Conservation (phyloP, 2,329 filamentous ascomycete genomes). For the Periconia sp. region DNA sequence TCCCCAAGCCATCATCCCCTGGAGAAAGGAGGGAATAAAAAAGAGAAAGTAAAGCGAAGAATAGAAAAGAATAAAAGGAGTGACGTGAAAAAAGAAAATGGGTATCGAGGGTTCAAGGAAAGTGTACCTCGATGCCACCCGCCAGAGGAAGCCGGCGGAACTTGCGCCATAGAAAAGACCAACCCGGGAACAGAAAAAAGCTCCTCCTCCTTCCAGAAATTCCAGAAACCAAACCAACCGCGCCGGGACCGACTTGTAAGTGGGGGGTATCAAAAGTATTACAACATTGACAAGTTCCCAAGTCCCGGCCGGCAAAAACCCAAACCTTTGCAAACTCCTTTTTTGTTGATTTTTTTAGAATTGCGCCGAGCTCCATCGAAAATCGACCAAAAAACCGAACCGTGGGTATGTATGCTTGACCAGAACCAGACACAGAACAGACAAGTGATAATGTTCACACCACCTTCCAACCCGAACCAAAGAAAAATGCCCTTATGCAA, state of each 20-base stretch:
- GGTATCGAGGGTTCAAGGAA: constrained; percentile 2
- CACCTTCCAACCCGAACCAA: background rate
- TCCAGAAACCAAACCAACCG: constrained; percentile 5
- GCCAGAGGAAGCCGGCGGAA: constrained; percentile 28
- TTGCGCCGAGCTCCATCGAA: constrained; percentile 7
- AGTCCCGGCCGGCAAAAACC: background rate
- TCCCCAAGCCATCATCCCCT: too few species aligned
- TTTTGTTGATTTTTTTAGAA: background rate
- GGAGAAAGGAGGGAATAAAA: constrained; percentile 3
- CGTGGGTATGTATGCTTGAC: constrained; percentile 9
- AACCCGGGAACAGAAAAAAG: constrained; percentile 4
- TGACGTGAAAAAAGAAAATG: background rate
- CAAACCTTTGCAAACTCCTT: background rate
- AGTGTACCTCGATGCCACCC: background rate
- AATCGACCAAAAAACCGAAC: too few species aligned
- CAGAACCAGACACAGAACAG: constrained; percentile 11
- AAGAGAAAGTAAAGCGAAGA: constrained; percentile 6
- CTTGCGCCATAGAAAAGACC: constrained; percentile 18
- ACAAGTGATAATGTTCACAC: constrained; percentile 10
- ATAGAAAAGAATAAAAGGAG: constrained; percentile 6
- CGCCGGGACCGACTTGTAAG: background rate
- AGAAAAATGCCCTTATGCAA: background rate
- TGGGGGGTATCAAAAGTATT: constrained; percentile 1
- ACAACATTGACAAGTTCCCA: background rate
- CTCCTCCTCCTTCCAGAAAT: constrained; percentile 6